Percentiles rank a stretch among this genome's conserved stretches.
These are phyloP conservation scores for Fusarium lateritium DNA, from an alignment of 2,329 filamentous ascomycete species.

Conservation along the genomic window DNA sequence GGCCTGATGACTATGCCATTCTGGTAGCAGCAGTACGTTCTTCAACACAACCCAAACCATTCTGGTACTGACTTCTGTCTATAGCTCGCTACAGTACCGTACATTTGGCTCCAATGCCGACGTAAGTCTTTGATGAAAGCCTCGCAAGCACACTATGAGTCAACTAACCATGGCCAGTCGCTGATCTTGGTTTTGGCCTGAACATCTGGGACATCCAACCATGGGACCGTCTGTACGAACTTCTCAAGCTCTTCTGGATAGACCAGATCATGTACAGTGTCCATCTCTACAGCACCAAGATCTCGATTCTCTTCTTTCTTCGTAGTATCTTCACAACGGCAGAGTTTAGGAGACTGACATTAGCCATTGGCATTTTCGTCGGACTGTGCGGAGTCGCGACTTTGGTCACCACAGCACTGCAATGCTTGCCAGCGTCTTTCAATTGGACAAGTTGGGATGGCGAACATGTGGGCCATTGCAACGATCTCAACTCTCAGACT, in stretches of 20 bases:
- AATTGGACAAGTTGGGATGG: slow-evolving; percentile 41
- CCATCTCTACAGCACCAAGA: slow-evolving; percentile 42
- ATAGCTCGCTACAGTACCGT: slow-evolving; percentile 36
- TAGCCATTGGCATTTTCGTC: slow-evolving; percentile 26
- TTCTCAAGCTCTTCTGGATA: slow-evolving; percentile 40
- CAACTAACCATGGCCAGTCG: slow-evolving; percentile 9
- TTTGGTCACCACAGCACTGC: slow-evolving; percentile 31
- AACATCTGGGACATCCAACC: slow-evolving; percentile 39
- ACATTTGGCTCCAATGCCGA: slow-evolving; percentile 32
- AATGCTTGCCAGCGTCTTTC: slow-evolving; percentile 37
- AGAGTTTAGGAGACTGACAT: slow-evolving; percentile 22
- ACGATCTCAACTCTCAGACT: slow-evolving; percentile 38
- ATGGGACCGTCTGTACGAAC: slow-evolving; percentile 31
- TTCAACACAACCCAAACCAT: too few relatives aligned
- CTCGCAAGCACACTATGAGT: too few relatives aligned
- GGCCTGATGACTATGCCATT: slow-evolving; percentile 32
- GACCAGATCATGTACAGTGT: slow-evolving; percentile 44
- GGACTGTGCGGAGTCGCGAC: slow-evolving; percentile 27
- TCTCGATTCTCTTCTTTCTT: slow-evolving; percentile 40
- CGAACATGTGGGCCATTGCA: slow-evolving; percentile 32
- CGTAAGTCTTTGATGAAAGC: neutral
- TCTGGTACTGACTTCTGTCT: neutral
- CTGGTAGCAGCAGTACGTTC: slow-evolving; percentile 33
- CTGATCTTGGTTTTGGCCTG: slow-evolving; percentile 39
- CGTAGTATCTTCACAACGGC: slow-evolving; percentile 27